A percentile compares a stretch with the other conserved stretches of the same genome.
Evolutionary conservation across 352 stramenopile genomes (phyloP).

Genomic region (Globisporangium spiculum): DNA sequence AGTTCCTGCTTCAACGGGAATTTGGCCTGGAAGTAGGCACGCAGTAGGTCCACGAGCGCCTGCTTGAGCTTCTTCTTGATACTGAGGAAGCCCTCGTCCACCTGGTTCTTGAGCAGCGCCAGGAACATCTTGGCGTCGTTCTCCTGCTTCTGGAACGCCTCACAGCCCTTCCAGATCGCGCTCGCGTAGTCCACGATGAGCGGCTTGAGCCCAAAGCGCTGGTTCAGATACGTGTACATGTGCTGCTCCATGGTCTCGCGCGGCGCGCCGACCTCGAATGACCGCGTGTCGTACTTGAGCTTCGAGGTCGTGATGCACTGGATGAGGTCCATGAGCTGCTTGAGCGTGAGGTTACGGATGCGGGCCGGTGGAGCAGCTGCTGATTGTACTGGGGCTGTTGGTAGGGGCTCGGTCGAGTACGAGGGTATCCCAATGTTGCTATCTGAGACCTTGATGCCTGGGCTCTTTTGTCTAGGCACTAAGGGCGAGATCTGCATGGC

Average conservation of each 20-base stretch:
- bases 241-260: slow-evolving; percentile 88
- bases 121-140: slow-evolving; percentile 82
- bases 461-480: background rate
- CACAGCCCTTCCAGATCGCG: slow-evolving; percentile 75
- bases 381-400: background rate
- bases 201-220: slow-evolving; percentile 73
- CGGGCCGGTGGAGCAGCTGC: background rate
- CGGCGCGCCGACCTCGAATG: slow-evolving; percentile 35
- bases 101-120: slow-evolving; percentile 67
- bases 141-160: slow-evolving; percentile 41
- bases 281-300: slow-evolving; percentile 57
- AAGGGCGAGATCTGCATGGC: background rate
- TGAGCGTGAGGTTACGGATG: slow-evolving; percentile 59
- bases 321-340: slow-evolving; percentile 76
- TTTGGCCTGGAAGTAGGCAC: slow-evolving; percentile 66
- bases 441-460: background rate
- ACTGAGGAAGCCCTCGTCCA: slow-evolving; percentile 80
- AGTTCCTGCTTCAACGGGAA: slow-evolving; percentile 66
- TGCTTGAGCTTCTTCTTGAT: slow-evolving; percentile 77
- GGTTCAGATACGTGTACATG: slow-evolving; percentile 87
- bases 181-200: slow-evolving; percentile 79
- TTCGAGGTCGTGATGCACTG: slow-evolving; percentile 76
- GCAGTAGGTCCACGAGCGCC: slow-evolving; percentile 66
- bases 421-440: background rate
- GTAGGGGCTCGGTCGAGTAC: background rate